Base-by-base conservation (phyloP, 2,329 filamentous ascomycete species). In the Xylaria arbuscula region DNA sequence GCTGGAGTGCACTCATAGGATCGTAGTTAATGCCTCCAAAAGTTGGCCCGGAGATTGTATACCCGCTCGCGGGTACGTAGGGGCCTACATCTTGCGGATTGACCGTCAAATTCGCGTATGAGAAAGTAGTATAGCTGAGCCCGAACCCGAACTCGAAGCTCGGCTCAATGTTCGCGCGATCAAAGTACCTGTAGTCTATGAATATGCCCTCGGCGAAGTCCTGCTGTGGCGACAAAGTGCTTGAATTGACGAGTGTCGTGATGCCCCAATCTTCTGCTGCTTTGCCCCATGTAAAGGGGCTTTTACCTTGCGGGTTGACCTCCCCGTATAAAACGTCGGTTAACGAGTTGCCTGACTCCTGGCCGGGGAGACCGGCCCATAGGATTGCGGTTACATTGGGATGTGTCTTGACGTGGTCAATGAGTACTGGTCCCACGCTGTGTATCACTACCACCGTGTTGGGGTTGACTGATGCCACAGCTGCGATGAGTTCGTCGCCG, bases 401-500 rank as follows among this genome's bases (percentile, higher is more conserved):
- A 86, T 82, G 89, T 88, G 64, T 91, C 80, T 76, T 92, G 88
- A 85, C 88, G 6, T 92, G 87, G n/a, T 90, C 88, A 47, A 98
- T 81, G 2, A 97, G 82, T 2, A 97, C 92, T 0, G 94, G 89
- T 0, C 94, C 94, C 2, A 90, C 88, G 2, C 92, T 93, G 83
- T 98, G 94, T 66, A 98, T 91, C 60, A 98, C 90, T 7, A 98
- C 92, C 67, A 98, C 90, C 17, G 93, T 97, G 85, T 97, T 97
- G 81, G 90, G 88, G 83, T 91, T 94, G 70, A 88, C 79, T 8
- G 88, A 85, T 0, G 93, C 89, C 7, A 97, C 92, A 53, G 92
- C 93, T 77, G 90, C 85, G 80, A 98, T 91, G 64, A 98, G 82
- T 0, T 86, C 85, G 62, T 98, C 93, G 53, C 93, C 94, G 64